Conservation (phyloP, 1,139 yeast genomes). For the Yamadazyma pseudoaaseri region DNA sequence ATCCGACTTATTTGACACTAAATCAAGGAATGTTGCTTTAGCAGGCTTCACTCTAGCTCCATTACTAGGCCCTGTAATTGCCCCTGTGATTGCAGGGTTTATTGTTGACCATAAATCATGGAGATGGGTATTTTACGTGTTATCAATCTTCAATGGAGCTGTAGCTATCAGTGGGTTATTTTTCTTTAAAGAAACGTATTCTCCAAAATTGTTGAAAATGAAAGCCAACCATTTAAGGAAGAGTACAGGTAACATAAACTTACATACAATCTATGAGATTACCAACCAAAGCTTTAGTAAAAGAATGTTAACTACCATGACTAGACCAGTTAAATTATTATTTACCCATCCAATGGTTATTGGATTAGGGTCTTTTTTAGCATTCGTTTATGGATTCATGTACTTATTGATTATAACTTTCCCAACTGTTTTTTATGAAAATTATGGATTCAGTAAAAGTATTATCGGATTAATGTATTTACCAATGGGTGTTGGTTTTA, state of each 20-base stretch:
- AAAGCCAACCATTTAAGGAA: slow-evolving; percentile 33
- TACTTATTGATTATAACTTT: slow-evolving; percentile 47
- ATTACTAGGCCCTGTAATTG: slow-evolving; percentile 60
- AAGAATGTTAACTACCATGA: slow-evolving; percentile 33
- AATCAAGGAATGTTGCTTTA: slow-evolving; percentile 36
- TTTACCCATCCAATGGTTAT: slow-evolving; percentile 47
- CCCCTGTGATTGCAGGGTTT: slow-evolving; percentile 59
- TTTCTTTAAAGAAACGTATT: slow-evolving; percentile 39
- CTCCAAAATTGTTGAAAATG: slow-evolving; percentile 35
- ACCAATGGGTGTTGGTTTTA: slow-evolving; percentile 46
- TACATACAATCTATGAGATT: slow-evolving; percentile 46
- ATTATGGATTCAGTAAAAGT: slow-evolving; percentile 36
- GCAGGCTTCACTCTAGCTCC: slow-evolving; percentile 47
- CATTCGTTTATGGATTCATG: slow-evolving; percentile 48
- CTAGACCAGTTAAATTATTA: slow-evolving; percentile 38
- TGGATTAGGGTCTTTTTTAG: slow-evolving; percentile 47
- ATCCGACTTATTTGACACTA: slow-evolving; percentile 37
- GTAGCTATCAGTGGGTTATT: slow-evolving; percentile 36
- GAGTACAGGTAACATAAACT: slow-evolving; percentile 35
- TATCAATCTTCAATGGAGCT: slow-evolving; percentile 40
- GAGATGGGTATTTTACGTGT: slow-evolving; percentile 47
- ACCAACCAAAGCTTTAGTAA: slow-evolving; percentile 33
- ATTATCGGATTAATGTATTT: slow-evolving; percentile 43
- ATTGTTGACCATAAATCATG: slow-evolving; percentile 45
- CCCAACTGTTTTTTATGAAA: slow-evolving; percentile 33